Conservation (phyloP, 2,329 filamentous ascomycete species). For the Chrysosporium keratinophilum region DNA sequence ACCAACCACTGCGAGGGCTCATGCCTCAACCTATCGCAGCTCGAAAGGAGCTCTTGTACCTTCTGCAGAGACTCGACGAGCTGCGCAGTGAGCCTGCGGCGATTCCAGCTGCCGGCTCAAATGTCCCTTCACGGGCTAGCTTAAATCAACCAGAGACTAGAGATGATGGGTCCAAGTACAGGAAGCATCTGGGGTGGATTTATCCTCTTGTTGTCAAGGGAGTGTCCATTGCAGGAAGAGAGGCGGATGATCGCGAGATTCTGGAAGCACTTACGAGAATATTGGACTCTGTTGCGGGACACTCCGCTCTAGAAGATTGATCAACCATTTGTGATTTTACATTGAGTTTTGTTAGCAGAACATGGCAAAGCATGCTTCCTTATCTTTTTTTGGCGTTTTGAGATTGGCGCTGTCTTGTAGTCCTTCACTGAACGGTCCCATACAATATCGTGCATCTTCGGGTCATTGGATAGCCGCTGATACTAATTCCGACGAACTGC, state of each 20-base stretch:
- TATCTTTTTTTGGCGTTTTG: too few relatives aligned
- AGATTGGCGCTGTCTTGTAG: too few relatives aligned
- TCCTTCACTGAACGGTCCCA: too few relatives aligned
- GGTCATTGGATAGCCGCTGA: too few relatives aligned
- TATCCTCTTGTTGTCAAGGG: slow-evolving; percentile 55
- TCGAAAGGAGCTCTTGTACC: slow-evolving; percentile 63
- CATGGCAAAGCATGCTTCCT: not conserved
- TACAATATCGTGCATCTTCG: too few relatives aligned
- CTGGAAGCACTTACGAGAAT: slow-evolving; percentile 47
- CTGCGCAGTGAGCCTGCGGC: slow-evolving; percentile 60
- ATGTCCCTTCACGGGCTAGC: slow-evolving; percentile 19
- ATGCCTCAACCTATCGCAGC: slow-evolving; percentile 83
- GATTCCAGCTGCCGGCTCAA: slow-evolving; percentile 43
- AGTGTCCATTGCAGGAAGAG: slow-evolving; percentile 33
- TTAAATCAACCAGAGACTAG: slow-evolving; percentile 16
- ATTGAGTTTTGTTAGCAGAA: not conserved
- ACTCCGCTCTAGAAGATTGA: not conserved
- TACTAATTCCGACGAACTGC: too few relatives aligned
- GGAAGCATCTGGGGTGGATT: slow-evolving; percentile 68
- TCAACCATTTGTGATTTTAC: not conserved
- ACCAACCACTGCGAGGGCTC: slow-evolving; percentile 77
- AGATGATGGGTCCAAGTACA: slow-evolving; percentile 32
- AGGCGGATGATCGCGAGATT: slow-evolving; percentile 30
- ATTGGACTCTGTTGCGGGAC: slow-evolving; percentile 35
- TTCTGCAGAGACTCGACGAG: slow-evolving; percentile 55